A percentile compares a stretch with the other conserved stretches of the same genome.
These are phyloP conservation scores for Colletotrichum sp. DNA, from an alignment of 2,329 filamentous ascomycete genomes.

Conservation along the genomic window DNA sequence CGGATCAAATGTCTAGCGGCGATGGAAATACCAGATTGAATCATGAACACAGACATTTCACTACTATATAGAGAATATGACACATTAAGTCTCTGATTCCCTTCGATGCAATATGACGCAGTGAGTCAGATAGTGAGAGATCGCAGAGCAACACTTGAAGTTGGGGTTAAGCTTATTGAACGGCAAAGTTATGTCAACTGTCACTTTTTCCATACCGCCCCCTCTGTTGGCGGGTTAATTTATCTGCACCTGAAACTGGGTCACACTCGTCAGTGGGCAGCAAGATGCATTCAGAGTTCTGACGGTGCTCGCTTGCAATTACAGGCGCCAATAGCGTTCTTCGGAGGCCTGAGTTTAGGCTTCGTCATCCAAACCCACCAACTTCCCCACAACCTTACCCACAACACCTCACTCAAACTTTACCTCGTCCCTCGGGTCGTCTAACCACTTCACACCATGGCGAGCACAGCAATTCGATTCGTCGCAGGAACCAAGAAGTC, in stretches of 20 bases:
- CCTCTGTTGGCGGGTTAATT: background rate
- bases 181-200: background rate
- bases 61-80: background rate
- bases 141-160: background rate
- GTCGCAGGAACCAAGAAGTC: slow-evolving; percentile 54
- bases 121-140: background rate
- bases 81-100: background rate
- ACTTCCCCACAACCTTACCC: background rate
- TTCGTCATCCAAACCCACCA: background rate
- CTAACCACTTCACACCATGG: background rate
- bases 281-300: background rate
- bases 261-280: background rate
- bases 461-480: slow-evolving; percentile 45
- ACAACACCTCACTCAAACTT: background rate
- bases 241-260: background rate
- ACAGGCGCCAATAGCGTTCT: background rate
- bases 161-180: background rate
- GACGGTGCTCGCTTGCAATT: background rate
- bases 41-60: background rate
- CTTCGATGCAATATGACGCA: background rate
- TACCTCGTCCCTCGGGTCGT: background rate
- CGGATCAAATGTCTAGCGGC: background rate
- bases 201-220: background rate
- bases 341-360: background rate
- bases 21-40: background rate